phyloP scores from a whole-genome alignment of 331 rosid species.

The Erythrophleum ivorense region DNA sequence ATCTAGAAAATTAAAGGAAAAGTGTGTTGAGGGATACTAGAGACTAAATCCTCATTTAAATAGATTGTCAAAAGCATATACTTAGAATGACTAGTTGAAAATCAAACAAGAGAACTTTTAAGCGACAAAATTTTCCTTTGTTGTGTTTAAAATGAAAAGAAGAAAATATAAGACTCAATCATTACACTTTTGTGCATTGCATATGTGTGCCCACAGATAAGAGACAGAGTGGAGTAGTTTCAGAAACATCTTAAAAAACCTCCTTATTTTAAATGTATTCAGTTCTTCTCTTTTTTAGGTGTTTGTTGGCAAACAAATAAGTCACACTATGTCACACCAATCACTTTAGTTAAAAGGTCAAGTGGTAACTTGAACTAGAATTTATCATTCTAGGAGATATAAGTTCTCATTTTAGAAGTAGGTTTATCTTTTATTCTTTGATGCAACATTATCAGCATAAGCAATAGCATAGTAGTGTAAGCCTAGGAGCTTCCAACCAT shows the following conservation, averaged over 20 bases:
- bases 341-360: not conserved
- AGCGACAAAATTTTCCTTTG: not conserved
- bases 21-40: not conserved
- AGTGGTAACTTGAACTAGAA: not conserved
- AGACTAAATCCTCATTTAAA: not conserved
- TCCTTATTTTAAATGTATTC: not conserved
- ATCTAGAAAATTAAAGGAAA: not conserved
- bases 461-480: not conserved
- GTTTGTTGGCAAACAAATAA: not conserved
- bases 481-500: too few relatives aligned
- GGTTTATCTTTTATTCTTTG: not conserved
- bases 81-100: not conserved
- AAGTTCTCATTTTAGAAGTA: not conserved
- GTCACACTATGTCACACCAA: not conserved
- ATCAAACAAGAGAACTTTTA: not conserved
- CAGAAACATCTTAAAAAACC: not conserved
- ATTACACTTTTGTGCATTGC: not conserved
- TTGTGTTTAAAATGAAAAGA: not conserved
- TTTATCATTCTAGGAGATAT: not conserved
- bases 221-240: not conserved
- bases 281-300: not conserved
- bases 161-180: not conserved
- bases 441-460: not conserved
- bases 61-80: not conserved
- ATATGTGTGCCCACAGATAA: not conserved